These are phyloP conservation scores for Suillus occidentalis DNA, from an alignment of 768 basidiomycete species.

Conservation along the genomic window DNA sequence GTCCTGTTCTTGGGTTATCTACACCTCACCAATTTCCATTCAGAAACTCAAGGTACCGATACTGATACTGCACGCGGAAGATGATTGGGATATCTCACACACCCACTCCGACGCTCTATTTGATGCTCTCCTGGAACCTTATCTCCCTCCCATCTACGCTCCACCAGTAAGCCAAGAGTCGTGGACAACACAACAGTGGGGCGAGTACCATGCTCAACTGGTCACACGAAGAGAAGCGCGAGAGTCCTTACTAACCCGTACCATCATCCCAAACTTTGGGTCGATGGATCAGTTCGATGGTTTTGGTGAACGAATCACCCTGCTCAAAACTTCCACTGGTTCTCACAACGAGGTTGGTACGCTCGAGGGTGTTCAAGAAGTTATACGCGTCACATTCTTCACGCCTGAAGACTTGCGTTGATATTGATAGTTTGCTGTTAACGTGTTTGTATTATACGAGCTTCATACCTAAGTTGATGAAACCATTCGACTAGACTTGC, in stretches of 20 bases:
- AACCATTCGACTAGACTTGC: neutral
- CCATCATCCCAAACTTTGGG: constrained; percentile 49
- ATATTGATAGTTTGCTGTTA: neutral
- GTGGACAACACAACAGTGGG: constrained; percentile 45
- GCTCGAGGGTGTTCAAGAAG: constrained; percentile 70
- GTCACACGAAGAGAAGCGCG: constrained; percentile 42
- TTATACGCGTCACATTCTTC: constrained; percentile 32
- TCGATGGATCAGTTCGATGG: constrained; percentile 51
- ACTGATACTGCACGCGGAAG: constrained; percentile 70
- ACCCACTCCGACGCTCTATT: constrained; percentile 70
- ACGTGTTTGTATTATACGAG: neutral
- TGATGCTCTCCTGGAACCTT: constrained; percentile 61
- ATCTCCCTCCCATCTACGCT: constrained; percentile 51
- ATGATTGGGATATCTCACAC: constrained; percentile 75
- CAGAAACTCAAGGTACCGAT: constrained; percentile 69
- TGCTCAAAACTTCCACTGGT: constrained; percentile 59
- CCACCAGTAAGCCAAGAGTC: constrained; percentile 31
- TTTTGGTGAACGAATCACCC: constrained; percentile 47
- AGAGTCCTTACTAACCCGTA: constrained; percentile 44
- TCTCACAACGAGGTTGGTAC: constrained; percentile 58
- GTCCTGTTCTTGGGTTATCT: neutral
- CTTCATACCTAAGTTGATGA: neutral
- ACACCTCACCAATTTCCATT: constrained; percentile 2
- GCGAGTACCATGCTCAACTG: constrained; percentile 38
- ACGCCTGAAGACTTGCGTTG: neutral